phyloP scores from a whole-genome alignment of 2,329 filamentous ascomycete species.

The Penicillium sp. region DNA sequence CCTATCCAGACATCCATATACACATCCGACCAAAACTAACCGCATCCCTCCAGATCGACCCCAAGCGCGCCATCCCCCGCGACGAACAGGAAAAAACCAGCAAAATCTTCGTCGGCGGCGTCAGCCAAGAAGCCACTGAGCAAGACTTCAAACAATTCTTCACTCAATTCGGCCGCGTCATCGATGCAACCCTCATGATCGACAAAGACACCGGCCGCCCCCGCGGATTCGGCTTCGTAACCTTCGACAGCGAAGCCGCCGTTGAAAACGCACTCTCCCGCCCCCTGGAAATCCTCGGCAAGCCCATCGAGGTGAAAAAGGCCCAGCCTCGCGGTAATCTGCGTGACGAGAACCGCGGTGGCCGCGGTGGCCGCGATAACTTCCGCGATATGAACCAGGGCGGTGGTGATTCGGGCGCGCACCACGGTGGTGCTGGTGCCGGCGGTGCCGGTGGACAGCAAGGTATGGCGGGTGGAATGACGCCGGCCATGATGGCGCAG shows the following conservation, averaged over 20 bases:
- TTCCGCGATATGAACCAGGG: constrained; percentile 47
- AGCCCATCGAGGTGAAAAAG: constrained; percentile 97
- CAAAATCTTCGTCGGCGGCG: constrained; percentile 98
- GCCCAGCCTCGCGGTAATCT: constrained; percentile 94
- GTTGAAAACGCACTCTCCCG: constrained; percentile 87
- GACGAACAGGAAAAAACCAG: constrained; percentile 98
- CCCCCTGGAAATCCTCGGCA: constrained; percentile 89
- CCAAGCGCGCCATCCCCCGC: constrained; percentile 93
- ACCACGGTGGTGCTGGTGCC: constrained; percentile 49
- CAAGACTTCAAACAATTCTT: constrained; percentile 97
- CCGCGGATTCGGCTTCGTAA: constrained; percentile 95
- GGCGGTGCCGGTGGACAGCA: constrained; percentile 39
- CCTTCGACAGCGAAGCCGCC: constrained; percentile 92
- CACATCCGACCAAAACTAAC: not conserved
- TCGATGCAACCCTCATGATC: constrained; percentile 99
- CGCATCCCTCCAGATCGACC: constrained; percentile 73
- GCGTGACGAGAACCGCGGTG: constrained; percentile 78
- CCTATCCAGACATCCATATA: not conserved
- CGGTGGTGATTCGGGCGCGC: constrained; percentile 44
- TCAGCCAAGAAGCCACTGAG: constrained; percentile 95
- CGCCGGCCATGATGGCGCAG: constrained; percentile 95
- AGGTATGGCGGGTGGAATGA: constrained; percentile 68
- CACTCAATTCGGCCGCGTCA: constrained; percentile 90
- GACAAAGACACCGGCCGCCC: constrained; percentile 99
- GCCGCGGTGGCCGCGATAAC: constrained; percentile 50